Evolutionary conservation across 768 basidiomycete genomes (phyloP).

Genomic region (Suillus ampliporus): DNA sequence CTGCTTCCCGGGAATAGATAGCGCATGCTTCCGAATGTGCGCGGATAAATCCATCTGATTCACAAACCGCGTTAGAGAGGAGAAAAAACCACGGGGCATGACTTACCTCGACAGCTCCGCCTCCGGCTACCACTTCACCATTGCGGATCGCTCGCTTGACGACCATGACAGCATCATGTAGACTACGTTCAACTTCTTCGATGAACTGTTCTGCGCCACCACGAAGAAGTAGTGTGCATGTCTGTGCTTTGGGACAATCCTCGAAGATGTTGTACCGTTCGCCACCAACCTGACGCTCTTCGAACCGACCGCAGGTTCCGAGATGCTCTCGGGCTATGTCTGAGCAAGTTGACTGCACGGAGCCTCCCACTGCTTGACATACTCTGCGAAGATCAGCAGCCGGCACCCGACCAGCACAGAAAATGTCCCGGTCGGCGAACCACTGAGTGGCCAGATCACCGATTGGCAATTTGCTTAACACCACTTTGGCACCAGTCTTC

Average conservation of each 20-base stretch:
- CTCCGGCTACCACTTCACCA: constrained; percentile 96
- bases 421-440: constrained; percentile 98
- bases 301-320: constrained; percentile 90
- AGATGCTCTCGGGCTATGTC: constrained; percentile 91
- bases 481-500: constrained; percentile 95
- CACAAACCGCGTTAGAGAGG: constrained; percentile 2
- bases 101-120: constrained; percentile 92
- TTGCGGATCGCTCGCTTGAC: constrained; percentile 96
- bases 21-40: constrained; percentile 88
- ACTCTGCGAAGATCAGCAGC: constrained; percentile 91
- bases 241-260: constrained; percentile 91
- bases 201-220: constrained; percentile 99
- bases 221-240: constrained; percentile 91
- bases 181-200: constrained; percentile 94
- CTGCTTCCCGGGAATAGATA: constrained; percentile 93
- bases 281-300: constrained; percentile 95
- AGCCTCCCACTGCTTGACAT: constrained; percentile 94
- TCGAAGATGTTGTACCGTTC: constrained; percentile 97
- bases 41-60: constrained; percentile 96
- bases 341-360: constrained; percentile 93
- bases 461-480: constrained; percentile 96
- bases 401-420: constrained; percentile 96
- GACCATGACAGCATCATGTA: constrained; percentile 99
- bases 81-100: background rate
- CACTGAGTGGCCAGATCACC: constrained; percentile 99